These are phyloP conservation scores for Paraphaeosphaeria sporulosa DNA, from an alignment of 2,329 filamentous ascomycete genomes.

Conservation along the genomic window DNA sequence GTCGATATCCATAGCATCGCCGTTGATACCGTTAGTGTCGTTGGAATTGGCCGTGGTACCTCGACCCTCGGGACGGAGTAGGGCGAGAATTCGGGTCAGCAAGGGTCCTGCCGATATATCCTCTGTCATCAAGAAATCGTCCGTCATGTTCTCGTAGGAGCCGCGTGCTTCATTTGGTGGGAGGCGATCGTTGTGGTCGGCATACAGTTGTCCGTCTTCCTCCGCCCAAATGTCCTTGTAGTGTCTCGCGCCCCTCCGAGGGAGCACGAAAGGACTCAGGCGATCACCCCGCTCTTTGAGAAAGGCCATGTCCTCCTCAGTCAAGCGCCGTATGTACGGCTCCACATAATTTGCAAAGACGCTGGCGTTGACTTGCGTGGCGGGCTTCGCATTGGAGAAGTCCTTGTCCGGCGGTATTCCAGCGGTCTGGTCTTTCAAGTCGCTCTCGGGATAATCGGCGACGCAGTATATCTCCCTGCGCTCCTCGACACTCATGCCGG, in stretches of 20 bases:
- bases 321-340: constrained; percentile 86
- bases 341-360: constrained; percentile 95
- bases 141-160: constrained; percentile 83
- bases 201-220: constrained; percentile 81
- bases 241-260: constrained; percentile 81
- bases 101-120: constrained; percentile 88
- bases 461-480: constrained; percentile 90
- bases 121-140: constrained; percentile 86
- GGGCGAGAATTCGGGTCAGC: constrained; percentile 79
- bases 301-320: constrained; percentile 93
- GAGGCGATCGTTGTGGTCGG: constrained; percentile 73
- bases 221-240: constrained; percentile 94
- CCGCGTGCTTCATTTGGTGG: constrained; percentile 84
- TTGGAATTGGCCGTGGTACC: constrained; percentile 64
- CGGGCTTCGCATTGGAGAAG: constrained; percentile 92
- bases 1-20: constrained; percentile 56
- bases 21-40: constrained; percentile 62
- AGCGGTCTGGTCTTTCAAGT: constrained; percentile 84
- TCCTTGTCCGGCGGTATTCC: constrained; percentile 92
- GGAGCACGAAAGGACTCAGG: constrained; percentile 82
- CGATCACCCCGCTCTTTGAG: constrained; percentile 88
- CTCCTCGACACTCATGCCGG: constrained; percentile 83
- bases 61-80: constrained; percentile 78
- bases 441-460: constrained; percentile 78
- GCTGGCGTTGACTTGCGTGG: constrained; percentile 90